phyloP scores from a whole-genome alignment of 2,329 filamentous ascomycete genomes.

The Lachnellula willkommii region DNA sequence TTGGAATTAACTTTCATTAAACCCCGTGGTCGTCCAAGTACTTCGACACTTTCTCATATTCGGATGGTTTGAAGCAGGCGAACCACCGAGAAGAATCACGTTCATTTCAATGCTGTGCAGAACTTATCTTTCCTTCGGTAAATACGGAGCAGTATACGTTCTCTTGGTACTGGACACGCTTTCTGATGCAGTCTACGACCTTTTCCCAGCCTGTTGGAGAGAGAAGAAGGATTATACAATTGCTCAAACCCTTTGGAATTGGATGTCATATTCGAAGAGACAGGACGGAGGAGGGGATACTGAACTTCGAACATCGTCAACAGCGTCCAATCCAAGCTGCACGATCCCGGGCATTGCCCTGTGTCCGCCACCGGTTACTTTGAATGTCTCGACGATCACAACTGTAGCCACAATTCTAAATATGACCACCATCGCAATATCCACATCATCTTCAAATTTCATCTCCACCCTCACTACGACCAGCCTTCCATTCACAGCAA shows the following conservation, averaged over 20 bases:
- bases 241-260: background rate
- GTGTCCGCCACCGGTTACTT: background rate
- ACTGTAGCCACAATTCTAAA: slow-evolving; percentile 1
- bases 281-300: background rate
- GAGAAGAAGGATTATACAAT: background rate
- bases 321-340: background rate
- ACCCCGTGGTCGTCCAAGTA: background rate
- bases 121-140: background rate
- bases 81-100: background rate
- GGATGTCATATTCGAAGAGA: slow-evolving; percentile 1
- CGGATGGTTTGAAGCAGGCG: background rate
- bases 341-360: background rate
- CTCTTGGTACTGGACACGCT: background rate
- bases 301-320: background rate
- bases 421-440: background rate
- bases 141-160: background rate
- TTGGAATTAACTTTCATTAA: background rate
- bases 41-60: background rate
- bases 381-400: background rate
- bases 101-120: background rate
- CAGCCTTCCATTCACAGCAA: background rate
- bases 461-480: background rate
- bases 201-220: background rate
- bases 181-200: background rate
- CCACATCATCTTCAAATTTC: background rate